phyloP scores from a whole-genome alignment of 75 land plant species.

The Sequoiadendron giganteum region DNA sequence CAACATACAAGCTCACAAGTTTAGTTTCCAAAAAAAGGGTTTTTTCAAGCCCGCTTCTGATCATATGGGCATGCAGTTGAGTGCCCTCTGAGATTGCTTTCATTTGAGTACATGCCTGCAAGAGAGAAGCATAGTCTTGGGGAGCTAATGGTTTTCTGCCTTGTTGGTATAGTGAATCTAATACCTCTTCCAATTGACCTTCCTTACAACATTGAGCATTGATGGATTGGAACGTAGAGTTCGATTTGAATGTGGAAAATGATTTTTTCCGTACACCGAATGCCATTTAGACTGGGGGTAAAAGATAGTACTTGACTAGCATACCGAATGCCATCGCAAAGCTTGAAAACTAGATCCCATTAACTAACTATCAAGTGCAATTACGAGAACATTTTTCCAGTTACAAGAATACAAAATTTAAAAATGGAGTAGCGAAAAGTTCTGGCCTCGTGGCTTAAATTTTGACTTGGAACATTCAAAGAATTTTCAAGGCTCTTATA shows the following conservation, averaged over 20 bases:
- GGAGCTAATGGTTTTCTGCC: background rate
- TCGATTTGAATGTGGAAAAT: background rate
- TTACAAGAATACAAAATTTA: too few relatives aligned
- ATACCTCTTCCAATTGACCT: background rate
- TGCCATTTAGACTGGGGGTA: background rate
- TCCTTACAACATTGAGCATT: background rate
- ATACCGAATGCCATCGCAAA: too few relatives aligned
- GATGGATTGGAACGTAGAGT: background rate
- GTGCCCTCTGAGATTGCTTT: background rate
- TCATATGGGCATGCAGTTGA: constrained; percentile 7
- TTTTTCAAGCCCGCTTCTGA: background rate
- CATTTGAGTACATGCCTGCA: background rate
- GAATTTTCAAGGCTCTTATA: too few relatives aligned
- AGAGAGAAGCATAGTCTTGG: background rate
- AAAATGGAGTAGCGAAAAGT: too few relatives aligned
- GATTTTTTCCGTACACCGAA: background rate
- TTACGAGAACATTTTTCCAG: too few relatives aligned
- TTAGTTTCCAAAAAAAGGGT: background rate
- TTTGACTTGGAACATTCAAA: too few relatives aligned
- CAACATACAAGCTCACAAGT: constrained; percentile 2
- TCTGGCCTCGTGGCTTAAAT: too few relatives aligned
- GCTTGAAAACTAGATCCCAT: too few relatives aligned
- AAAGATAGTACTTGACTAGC: too few relatives aligned
- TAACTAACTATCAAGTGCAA: too few relatives aligned
- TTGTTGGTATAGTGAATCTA: background rate